Evolutionary conservation across 2,329 filamentous ascomycete genomes (phyloP).

Genomic region (Xylaria sp.): DNA sequence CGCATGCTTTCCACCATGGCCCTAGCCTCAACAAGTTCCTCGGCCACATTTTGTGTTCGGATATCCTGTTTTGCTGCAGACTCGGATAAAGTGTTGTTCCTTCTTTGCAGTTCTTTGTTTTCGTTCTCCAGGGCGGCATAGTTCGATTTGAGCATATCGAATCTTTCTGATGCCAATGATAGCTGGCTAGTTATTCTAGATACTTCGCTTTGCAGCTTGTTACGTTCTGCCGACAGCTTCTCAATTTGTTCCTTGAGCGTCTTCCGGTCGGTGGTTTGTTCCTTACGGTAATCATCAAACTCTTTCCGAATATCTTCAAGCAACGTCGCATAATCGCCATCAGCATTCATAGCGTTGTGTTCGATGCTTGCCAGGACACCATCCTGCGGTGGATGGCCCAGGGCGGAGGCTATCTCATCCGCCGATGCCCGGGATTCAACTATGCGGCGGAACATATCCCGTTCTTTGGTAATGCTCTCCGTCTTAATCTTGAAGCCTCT

Average conservation of each 20-base stretch:
- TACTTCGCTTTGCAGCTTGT: slow-evolving; percentile 82
- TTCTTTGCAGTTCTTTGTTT: slow-evolving; percentile 86
- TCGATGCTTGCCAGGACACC: slow-evolving; percentile 70
- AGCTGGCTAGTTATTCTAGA: slow-evolving; percentile 84
- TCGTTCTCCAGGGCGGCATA: slow-evolving; percentile 85
- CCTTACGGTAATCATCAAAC: slow-evolving; percentile 89
- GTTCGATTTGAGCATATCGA: slow-evolving; percentile 90
- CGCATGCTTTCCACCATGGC: slow-evolving; percentile 86
- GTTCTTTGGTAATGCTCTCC: slow-evolving; percentile 93
- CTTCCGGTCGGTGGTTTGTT: slow-evolving; percentile 82
- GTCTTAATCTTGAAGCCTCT: slow-evolving; percentile 83
- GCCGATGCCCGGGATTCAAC: slow-evolving; percentile 76
- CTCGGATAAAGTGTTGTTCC: slow-evolving; percentile 80
- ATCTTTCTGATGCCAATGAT: slow-evolving; percentile 82
- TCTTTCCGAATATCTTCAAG: slow-evolving; percentile 89
- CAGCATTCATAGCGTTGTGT: slow-evolving; percentile 67
- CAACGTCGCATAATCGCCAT: slow-evolving; percentile 75
- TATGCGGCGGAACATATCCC: slow-evolving; percentile 97
- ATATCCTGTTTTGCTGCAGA: slow-evolving; percentile 90
- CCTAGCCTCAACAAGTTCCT: slow-evolving; percentile 89
- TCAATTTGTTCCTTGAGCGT: slow-evolving; percentile 88
- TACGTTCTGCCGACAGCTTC: slow-evolving; percentile 83
- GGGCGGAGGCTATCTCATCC: slow-evolving; percentile 73
- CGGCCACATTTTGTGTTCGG: slow-evolving; percentile 88
- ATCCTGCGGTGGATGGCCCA: slow-evolving; percentile 77